phyloP scores from a whole-genome alignment of 129 eudicot species.

The Flaveria trinervia region DNA sequence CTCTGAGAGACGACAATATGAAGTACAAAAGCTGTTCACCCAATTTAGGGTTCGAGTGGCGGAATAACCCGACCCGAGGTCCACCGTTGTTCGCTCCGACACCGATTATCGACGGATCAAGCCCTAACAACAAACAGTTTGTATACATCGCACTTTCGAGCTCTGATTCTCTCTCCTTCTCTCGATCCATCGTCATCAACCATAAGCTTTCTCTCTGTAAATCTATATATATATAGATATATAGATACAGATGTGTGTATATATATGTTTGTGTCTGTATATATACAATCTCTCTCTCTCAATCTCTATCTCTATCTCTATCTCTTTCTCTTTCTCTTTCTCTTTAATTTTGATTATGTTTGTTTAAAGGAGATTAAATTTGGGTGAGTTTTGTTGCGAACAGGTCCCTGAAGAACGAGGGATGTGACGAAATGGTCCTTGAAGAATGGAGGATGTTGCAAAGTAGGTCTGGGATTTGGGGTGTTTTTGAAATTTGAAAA shows the following conservation, averaged over 20 bases:
- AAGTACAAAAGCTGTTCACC: slow-evolving; percentile 99
- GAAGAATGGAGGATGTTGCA: too few species aligned
- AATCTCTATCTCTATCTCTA: slow-evolving; percentile 18
- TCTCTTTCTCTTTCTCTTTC: slow-evolving; percentile 23
- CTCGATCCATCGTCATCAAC: slow-evolving; percentile 98
- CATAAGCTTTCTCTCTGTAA: slow-evolving; percentile 23
- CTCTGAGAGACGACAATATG: slow-evolving; percentile 87
- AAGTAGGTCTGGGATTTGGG: neutral
- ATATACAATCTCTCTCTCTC: slow-evolving; percentile 16
- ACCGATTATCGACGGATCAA: slow-evolving; percentile 88
- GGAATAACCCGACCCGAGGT: slow-evolving; percentile 88
- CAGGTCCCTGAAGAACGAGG: too few species aligned
- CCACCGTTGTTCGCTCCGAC: slow-evolving; percentile 67
- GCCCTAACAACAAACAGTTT: slow-evolving; percentile 85
- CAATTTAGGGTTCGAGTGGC: slow-evolving; percentile 97
- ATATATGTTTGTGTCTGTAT: too few species aligned
- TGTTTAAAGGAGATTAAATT: neutral
- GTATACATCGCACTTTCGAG: slow-evolving; percentile 99
- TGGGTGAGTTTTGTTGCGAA: too few species aligned
- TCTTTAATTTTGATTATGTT: neutral
- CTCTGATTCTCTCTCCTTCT: slow-evolving; percentile 95
- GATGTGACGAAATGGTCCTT: too few species aligned
- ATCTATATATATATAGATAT: neutral
- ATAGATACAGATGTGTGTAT: too few species aligned
- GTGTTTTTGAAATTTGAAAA: slow-evolving; percentile 41